Evolutionary conservation across 345 rosid species (phyloP), one percentile per base, ranked within the genome.

Genomic region (Citrus glauca): DNA sequence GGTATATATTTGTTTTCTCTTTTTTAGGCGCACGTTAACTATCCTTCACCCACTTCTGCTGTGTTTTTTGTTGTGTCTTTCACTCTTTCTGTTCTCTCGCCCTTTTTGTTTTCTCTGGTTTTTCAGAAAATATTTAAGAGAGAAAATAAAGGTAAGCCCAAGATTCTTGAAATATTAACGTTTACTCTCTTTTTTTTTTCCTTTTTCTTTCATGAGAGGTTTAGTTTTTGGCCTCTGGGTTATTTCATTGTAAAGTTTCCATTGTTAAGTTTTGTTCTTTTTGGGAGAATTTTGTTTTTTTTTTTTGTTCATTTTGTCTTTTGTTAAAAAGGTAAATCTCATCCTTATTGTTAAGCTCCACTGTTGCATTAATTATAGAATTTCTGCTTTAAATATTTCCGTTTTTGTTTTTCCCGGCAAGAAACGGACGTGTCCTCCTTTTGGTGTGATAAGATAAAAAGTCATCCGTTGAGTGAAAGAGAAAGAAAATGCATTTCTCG

Each of bases 361-460:
- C 93, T 88, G 87, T 86, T 89, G 82, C 85, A 89, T 89, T 84
- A 77, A 74, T 81, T 63, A 3, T 28, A 3, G 66, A 67, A 79
- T 72, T 24, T 63, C 24, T 48, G 11, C 2, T 69, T 33, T 69
- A 24, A 6, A 25, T 67, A 10, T 42, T 35, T 77, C 4, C 32
- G 16, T 30, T 60, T 73, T 64, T 73, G 57, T 53, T 71, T 28
- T 50, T 59, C 16, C 6, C 33, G 16, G 55, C 25, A n/a, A 53
- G 19, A 13, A 67, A 53, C 55, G 72, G 71, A 57, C 72, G 78
- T 65, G 40, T 67, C 66, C 57, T 61, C 33, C 22, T 66, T 19
- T 19, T 24, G 45, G 7, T 82, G 62, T 83, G 83, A 79, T 77
- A 75, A 83, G 75, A 57, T 11, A 27, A 28, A 27, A 33, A 71